Evolutionary conservation across 352 stramenopile genomes (phyloP), one percentile per base, ranked within the genome.

Genomic region (Bremia lactucae): DNA sequence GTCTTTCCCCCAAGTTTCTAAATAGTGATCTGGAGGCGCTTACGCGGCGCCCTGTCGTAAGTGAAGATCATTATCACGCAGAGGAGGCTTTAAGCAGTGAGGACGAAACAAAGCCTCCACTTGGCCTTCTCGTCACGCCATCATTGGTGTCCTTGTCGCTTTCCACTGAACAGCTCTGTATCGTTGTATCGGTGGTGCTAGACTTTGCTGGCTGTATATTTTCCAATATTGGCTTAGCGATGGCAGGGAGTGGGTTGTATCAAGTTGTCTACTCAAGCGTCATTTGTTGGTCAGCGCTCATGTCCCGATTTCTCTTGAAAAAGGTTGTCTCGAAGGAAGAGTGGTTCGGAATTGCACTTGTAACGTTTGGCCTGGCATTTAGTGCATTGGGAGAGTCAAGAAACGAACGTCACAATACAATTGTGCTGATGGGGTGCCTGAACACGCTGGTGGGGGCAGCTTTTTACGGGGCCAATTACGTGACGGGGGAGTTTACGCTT

Each of bases 381-480:
- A 89, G 75, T 15, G 79, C 79, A 2, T 55, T 92, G 2, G 79
- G 77, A 15, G 70, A 83, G 34, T 84, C 76, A 8, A 58, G 50
- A n/a, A 68, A 55, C 34, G 72, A 66, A 18, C 70, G 70, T 38
- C 74, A 87, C 41, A 68, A 64, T 36, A 62, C 76, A 14, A 46
- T 87, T 7, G 79, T 92, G 47, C 59, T 92, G 28, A 88, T 92
- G 79, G 79, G 79, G 23, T 89, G 76, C 41, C 64, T 89, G 42
- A 83, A 92, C 46, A 88, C 79, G 28, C 59, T 92, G 19, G 55
- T 92, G 2, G 79, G 73, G 2, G 79, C 79, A 1, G 79, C 69
- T 2, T 92, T 89, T 40, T 92, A 92, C 46, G 79, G 76, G 6
- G 79, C 74, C 22, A 92, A 89, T 59, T 92, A 92, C 39, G 79